Base-by-base conservation (phyloP, 345 rosid genomes). In the Turnera subulata region DNA sequence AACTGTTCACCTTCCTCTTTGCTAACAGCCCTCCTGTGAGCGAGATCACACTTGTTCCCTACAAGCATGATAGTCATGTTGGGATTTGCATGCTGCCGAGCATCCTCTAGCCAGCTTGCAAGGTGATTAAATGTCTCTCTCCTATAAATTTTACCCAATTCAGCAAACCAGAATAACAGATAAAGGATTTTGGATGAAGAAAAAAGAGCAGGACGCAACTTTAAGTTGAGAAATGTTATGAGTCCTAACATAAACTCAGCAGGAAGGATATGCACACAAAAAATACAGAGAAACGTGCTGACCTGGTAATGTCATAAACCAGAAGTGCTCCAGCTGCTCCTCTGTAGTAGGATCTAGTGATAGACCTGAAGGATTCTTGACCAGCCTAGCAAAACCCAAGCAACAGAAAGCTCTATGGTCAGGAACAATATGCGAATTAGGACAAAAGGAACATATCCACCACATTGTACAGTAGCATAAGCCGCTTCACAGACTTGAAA, bases 1-100 rank as follows among this genome's bases (percentile, higher is more conserved):
- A 93, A 93, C 72, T 85, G 97, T 72, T 89, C 94, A 11, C 99
- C 99, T 76, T 93, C 99, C 73, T 93, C 99, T 70, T 80, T 89
- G 87, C 86, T 84, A 53, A 92, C 96, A 67, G 96, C 96, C 68
- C 98, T 86, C 53, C 86, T 70, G 53, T 84, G 90, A 53, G 92
- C 75, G 69, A 91, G 98, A 79, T 91, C 98, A 42, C 80, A 77
- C 76, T 91, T 91, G 79, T 91, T 91, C 44, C 98, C 98, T 9
- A 91, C 64, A 18, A 92, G 85, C 92, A 86, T 84, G 57, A 88
- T 89, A 24, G 87, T 75, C 98, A 92, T 89, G 77, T 89, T 93
- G 53, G 99, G 94, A 73, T 93, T 93, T 50, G 99, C 99, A 73
- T 89, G 97, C 73, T 93, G 97, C 65, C 97, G 68, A 16, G 99